Percentiles rank a stretch among this genome's conserved stretches.
These are phyloP conservation scores for Sphagnum contortum DNA, from an alignment of 225 moss, liverwort and hornwort genomes.

Conservation along the genomic window DNA sequence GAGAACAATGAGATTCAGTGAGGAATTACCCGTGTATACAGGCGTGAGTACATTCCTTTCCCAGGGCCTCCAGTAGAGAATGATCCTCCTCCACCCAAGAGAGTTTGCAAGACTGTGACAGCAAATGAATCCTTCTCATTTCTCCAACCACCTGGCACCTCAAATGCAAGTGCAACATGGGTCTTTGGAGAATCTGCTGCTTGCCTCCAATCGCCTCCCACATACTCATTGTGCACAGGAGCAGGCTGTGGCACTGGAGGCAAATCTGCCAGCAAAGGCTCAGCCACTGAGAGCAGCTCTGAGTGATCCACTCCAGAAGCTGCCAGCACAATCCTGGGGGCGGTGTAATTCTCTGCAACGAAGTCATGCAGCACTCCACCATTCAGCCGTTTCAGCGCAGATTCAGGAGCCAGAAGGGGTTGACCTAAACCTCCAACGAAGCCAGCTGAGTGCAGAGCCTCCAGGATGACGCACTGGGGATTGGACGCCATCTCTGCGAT, in stretches of 20 bases:
- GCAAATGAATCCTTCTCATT: slow-evolving; percentile 79
- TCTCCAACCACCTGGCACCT: slow-evolving; percentile 85
- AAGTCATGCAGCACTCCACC: slow-evolving; percentile 55
- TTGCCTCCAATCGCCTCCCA: slow-evolving; percentile 95
- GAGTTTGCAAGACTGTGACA: slow-evolving; percentile 67
- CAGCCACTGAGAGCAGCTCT: slow-evolving; percentile 68
- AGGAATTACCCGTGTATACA: slow-evolving; percentile 44
- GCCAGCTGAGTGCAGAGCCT: slow-evolving; percentile 86
- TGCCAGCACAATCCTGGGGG: slow-evolving; percentile 76
- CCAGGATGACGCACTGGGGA: slow-evolving; percentile 67
- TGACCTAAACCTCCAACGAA: slow-evolving; percentile 74
- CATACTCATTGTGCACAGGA: slow-evolving; percentile 52
- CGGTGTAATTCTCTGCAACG: slow-evolving; percentile 74
- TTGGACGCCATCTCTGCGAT: slow-evolving; percentile 65
- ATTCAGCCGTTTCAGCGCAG: slow-evolving; percentile 53
- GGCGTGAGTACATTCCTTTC: slow-evolving; percentile 93
- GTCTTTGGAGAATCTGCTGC: slow-evolving; percentile 78
- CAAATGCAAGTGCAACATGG: slow-evolving; percentile 87
- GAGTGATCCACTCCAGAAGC: slow-evolving; percentile 94
- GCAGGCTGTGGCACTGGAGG: slow-evolving; percentile 21
- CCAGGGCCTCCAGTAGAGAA: slow-evolving; percentile 91
- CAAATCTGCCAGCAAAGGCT: slow-evolving; percentile 71
- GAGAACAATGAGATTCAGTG: too few species aligned
- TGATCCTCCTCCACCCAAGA: slow-evolving; percentile 85
- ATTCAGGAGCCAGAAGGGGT: slow-evolving; percentile 76